Evolutionary conservation across 139 green algal species (phyloP).

Genomic region (Coelastrella sp.): DNA sequence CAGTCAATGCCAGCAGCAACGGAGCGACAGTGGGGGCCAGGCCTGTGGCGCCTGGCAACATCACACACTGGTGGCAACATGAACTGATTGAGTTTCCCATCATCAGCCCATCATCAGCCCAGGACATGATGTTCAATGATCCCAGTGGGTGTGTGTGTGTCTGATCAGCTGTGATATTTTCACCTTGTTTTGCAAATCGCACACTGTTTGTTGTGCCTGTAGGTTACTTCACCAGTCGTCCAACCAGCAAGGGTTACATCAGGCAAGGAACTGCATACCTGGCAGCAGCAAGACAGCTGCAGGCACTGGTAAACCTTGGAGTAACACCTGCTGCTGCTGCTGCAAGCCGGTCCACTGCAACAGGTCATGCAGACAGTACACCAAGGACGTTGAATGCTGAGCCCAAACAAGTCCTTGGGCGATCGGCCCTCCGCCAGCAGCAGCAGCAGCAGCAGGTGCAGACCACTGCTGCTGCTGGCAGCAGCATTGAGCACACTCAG

Average conservation of each 20-base stretch:
- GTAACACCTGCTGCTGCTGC: neutral
- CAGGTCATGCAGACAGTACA: neutral
- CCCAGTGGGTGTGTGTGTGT: neutral
- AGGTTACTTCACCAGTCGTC: constrained; percentile 85
- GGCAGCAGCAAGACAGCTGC: constrained; percentile 79
- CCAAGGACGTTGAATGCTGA: neutral
- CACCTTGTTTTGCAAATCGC: neutral
- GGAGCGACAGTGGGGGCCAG: neutral
- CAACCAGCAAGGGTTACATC: constrained; percentile 82
- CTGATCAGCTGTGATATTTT: neutral
- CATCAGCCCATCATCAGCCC: too few relatives aligned
- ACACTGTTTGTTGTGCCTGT: neutral
- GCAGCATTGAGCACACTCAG: neutral
- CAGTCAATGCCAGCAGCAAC: neutral
- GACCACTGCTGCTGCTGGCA: neutral
- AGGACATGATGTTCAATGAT: too few relatives aligned
- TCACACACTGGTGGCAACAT: too few relatives aligned
- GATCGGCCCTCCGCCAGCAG: neutral
- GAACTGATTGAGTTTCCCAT: too few relatives aligned
- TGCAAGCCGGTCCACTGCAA: neutral
- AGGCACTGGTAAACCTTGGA: constrained; percentile 44
- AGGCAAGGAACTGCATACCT: constrained; percentile 69
- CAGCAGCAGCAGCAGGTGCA: neutral
- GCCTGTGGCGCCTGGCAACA: neutral
- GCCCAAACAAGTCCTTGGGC: neutral